Base-by-base conservation (phyloP, 345 rosid genomes). In the Hibiscus mutabilis region DNA sequence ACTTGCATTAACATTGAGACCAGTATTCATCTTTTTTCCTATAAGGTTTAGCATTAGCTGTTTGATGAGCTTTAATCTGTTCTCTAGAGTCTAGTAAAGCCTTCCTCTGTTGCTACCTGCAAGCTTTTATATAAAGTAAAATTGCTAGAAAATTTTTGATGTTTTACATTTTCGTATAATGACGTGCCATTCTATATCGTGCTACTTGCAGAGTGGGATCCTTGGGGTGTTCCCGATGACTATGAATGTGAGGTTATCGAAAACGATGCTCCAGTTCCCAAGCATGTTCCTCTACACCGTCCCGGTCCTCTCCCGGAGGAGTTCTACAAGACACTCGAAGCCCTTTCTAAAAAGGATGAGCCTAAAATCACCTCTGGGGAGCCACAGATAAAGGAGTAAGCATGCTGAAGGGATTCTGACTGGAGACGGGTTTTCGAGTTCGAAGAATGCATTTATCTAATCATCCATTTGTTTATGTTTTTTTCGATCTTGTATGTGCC, bases 141-240 rank as follows among this genome's bases (percentile, higher is more conserved):
- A 47, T 49, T 66, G 58, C 16, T 0, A 71, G 25, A 71, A 71
- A 5, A 9, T 0, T 71, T 59, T 3, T 22, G 24, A 22, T 21
- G 3, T 27, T 40, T 72, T 60, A 0, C 14, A 3, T 40, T 69
- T 4, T 55, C 68, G 64, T 21, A 5, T 29, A 31, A 29, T 33
- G 25, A 40, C 19, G 1, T 67, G 70, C 6, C 25, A 15, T 58
- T 59, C 21, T 12, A 29, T 29, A 25, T 52, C 56, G 0, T 55
- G 12, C 24, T 69, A 78, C 25, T 68, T 56, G 79, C 89, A 95
- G 98, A 95, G 76, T 92, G 97, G 98, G 94, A 90, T 81, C 98
- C 98, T 64, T 90, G 98, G 98, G 98, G 94, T 76, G 91, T 90
- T 80, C 91, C 94, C 25, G 98, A 92, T 35, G 99, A 92, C 80